Percentiles rank a stretch among this genome's conserved stretches.
Conservation (phyloP, 2,329 filamentous ascomycete species). For the Colletotrichum gigasporum region DNA sequence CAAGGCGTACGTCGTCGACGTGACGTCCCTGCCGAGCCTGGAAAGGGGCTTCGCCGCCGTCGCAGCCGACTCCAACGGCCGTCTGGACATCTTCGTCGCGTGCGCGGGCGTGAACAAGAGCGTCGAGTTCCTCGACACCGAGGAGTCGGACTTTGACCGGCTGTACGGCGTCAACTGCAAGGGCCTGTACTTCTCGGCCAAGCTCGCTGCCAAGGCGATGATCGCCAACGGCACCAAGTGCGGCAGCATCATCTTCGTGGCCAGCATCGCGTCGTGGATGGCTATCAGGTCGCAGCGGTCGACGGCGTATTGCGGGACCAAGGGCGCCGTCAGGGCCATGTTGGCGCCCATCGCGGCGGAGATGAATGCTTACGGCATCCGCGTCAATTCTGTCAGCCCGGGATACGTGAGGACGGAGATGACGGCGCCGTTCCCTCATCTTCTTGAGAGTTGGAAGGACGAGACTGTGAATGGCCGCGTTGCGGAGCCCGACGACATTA, state of each 20-base stretch:
- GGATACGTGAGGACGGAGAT: slow-evolving; percentile 32
- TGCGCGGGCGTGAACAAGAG: slow-evolving; percentile 44
- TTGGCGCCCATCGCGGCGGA: slow-evolving; percentile 27
- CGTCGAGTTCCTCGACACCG: slow-evolving; percentile 19
- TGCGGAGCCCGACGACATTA: slow-evolving; percentile 59
- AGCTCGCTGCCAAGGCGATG: slow-evolving; percentile 60
- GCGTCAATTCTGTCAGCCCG: slow-evolving; percentile 30
- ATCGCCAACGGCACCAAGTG: slow-evolving; percentile 58
- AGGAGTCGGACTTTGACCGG: slow-evolving; percentile 19
- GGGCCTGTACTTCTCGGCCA: slow-evolving; percentile 50
- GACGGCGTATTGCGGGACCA: slow-evolving; percentile 38
- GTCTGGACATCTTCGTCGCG: slow-evolving; percentile 45
- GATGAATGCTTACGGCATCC: slow-evolving; percentile 15
- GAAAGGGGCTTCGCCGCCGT: slow-evolving; percentile 1
- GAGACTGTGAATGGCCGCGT: slow-evolving; percentile 58
- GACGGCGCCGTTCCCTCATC: slow-evolving; percentile 51
- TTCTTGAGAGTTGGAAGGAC: slow-evolving; percentile 58
- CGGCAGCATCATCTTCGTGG: slow-evolving; percentile 62
- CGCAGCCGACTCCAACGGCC: slow-evolving; percentile 38
- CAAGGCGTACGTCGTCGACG: slow-evolving; percentile 9
- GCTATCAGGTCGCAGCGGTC: slow-evolving; percentile 58
- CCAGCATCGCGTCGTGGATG: slow-evolving; percentile 62
- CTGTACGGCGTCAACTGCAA: slow-evolving; percentile 17
- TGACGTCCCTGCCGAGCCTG: slow-evolving; percentile 5
- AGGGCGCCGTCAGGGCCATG: slow-evolving; percentile 30